These are phyloP conservation scores for Ulota crispa DNA, from an alignment of 225 moss, liverwort and hornwort genomes.

Conservation along the genomic window DNA sequence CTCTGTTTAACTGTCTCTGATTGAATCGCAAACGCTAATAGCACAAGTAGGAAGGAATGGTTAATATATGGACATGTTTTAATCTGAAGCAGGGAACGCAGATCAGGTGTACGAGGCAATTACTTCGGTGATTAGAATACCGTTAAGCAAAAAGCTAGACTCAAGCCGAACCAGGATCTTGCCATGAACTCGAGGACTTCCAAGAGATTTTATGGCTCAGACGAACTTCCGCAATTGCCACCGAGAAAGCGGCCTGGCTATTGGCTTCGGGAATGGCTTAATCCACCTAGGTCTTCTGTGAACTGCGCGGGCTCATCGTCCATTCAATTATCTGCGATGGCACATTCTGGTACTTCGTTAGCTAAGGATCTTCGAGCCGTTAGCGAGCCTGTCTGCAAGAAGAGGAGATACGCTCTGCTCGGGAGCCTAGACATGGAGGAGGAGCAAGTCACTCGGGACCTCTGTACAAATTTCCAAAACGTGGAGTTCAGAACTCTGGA, in stretches of 20 bases:
- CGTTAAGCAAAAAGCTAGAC: neutral
- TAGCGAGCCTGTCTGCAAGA: constrained; percentile 20
- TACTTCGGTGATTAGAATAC: neutral
- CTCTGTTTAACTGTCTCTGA: neutral
- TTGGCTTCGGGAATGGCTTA: constrained; percentile 23
- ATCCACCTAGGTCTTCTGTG: neutral
- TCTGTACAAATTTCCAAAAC: constrained; percentile 34
- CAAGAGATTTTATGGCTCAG: constrained; percentile 20
- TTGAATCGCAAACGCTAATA: neutral
- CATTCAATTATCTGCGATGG: neutral
- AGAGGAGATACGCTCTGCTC: constrained; percentile 22
- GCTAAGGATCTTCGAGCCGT: constrained; percentile 15
- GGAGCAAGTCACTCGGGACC: constrained; percentile 40
- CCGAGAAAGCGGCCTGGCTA: constrained; percentile 38
- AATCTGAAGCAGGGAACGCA: constrained; percentile 7
- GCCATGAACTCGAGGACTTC: constrained; percentile 37
- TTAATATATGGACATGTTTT: neutral
- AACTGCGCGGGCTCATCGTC: constrained; percentile 2
- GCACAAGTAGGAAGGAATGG: neutral
- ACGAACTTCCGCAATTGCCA: constrained; percentile 22
- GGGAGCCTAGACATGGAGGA: constrained; percentile 18
- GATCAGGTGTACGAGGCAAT: constrained; percentile 2
- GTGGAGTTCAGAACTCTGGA: neutral
- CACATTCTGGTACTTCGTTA: neutral
- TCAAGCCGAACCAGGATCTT: neutral